phyloP scores from a whole-genome alignment of 495 filamentous ascomycete species.

The Penicillium subrubescens region DNA sequence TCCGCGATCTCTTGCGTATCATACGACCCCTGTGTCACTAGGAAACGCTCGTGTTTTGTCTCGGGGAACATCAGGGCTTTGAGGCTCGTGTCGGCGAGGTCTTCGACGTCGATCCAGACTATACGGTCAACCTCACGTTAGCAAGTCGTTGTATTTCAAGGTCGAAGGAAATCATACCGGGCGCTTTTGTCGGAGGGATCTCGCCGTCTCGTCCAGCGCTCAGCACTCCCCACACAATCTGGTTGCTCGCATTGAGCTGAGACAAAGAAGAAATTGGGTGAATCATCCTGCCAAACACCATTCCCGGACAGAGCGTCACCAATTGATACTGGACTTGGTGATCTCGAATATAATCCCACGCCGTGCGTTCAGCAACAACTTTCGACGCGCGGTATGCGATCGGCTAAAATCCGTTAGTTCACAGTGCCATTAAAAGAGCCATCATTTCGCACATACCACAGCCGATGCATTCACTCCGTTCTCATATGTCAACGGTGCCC shows the following conservation, averaged over 20 bases:
- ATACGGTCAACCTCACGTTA: not conserved
- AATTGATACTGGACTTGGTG: slow-evolving; percentile 23
- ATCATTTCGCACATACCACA: slow-evolving; percentile 14
- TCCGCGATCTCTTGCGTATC: slow-evolving; percentile 39
- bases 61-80: slow-evolving; percentile 28
- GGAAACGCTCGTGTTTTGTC: slow-evolving; percentile 33
- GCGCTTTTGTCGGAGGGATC: slow-evolving; percentile 27
- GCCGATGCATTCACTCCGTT: slow-evolving; percentile 33
- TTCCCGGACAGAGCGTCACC: slow-evolving; percentile 28
- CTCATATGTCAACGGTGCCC: slow-evolving; percentile 39
- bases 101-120: slow-evolving; percentile 37
- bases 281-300: slow-evolving; percentile 36
- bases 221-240: slow-evolving; percentile 33
- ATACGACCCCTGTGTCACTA: slow-evolving; percentile 34
- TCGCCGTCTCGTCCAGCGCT: slow-evolving; percentile 19
- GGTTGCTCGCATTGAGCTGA: slow-evolving; percentile 31
- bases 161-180: slow-evolving; percentile 11
- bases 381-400: slow-evolving; percentile 42
- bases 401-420: slow-evolving; percentile 16
- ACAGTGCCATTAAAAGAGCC: not conserved
- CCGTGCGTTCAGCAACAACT: slow-evolving; percentile 34
- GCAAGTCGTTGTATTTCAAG: not conserved
- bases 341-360: slow-evolving; percentile 35
- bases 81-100: slow-evolving; percentile 38
- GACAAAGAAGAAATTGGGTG: slow-evolving; percentile 26